Evolutionary conservation across 495 filamentous ascomycete species (phyloP).

Genomic region (Apiosordaria backusii): DNA sequence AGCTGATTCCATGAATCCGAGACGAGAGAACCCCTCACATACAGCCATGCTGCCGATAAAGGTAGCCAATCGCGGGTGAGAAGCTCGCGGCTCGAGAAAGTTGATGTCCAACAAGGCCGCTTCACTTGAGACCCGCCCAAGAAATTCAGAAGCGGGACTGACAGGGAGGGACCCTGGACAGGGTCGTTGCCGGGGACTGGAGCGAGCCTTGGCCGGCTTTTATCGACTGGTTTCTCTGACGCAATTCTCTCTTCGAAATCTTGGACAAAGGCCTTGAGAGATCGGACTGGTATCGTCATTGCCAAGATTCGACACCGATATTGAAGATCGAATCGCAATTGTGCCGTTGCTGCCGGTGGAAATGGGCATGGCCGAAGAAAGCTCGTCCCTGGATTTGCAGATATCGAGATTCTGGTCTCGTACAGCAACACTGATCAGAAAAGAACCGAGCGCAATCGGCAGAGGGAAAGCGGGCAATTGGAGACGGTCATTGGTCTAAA

Average conservation of each 20-base stretch:
- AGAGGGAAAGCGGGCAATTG: background rate
- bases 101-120: slow-evolving; percentile 4
- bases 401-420: background rate
- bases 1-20: background rate
- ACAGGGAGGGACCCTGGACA: background rate
- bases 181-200: background rate
- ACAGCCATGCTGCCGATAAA: too few species aligned
- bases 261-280: slow-evolving; percentile 5
- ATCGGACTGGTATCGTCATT: background rate
- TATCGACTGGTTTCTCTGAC: slow-evolving; percentile 13
- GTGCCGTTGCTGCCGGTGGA: background rate
- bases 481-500: background rate
- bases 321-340: background rate
- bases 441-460: background rate
- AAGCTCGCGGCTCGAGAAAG: slow-evolving; percentile 3
- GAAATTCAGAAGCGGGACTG: background rate
- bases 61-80: slow-evolving; percentile 5
- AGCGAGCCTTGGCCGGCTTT: slow-evolving; percentile 9
- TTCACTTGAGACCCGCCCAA: slow-evolving; percentile 5
- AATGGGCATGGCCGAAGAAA: background rate
- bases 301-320: background rate
- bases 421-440: background rate
- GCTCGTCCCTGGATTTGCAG: background rate
- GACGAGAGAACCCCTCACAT: background rate
- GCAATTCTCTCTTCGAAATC: slow-evolving; percentile 19